Conservation (phyloP, 1,284 basidiomycete genomes). For the Rhodotorula sp. region DNA sequence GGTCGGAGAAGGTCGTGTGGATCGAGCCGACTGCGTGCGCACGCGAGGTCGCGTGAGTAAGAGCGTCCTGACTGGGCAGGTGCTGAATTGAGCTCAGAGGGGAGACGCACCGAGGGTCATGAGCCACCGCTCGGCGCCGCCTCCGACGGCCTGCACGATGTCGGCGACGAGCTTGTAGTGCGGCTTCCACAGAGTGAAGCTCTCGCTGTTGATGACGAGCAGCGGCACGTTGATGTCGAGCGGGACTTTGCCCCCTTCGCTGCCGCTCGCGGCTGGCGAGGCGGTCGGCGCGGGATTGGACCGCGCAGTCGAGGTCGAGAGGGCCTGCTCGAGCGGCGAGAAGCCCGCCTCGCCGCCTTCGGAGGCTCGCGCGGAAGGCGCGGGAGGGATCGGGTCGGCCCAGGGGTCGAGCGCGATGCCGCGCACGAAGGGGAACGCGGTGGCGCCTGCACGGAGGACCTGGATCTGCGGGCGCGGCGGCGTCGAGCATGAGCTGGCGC, state of each 20-base stretch:
- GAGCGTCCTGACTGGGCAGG: background rate
- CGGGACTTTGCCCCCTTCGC: background rate
- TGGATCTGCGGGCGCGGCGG: constrained; percentile 28
- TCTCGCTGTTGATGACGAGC: constrained; percentile 54
- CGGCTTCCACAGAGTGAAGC: constrained; percentile 50
- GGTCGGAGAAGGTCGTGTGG: constrained; percentile 48
- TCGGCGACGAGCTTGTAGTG: constrained; percentile 46
- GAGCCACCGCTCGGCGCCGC: constrained; percentile 25
- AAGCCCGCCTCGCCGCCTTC: background rate
- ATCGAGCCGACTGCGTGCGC: constrained; percentile 42
- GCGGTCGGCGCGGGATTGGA: constrained; percentile 1
- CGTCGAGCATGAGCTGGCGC: background rate
- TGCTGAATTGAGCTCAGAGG: background rate
- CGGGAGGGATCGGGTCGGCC: constrained; percentile 36
- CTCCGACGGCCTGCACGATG: constrained; percentile 45
- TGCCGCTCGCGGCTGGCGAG: background rate
- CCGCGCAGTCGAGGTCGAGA: background rate
- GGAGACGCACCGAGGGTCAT: constrained; percentile 27
- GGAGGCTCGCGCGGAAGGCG: background rate
- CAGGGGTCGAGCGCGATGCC: constrained; percentile 42
- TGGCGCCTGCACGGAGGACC: constrained; percentile 15
- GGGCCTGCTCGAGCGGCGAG: background rate
- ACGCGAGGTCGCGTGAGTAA: background rate
- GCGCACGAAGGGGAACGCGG: constrained; percentile 25
- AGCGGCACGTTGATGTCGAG: constrained; percentile 50